phyloP scores from a whole-genome alignment of 2,329 filamentous ascomycete genomes.

The Ceratocystiopsis sp. region DNA sequence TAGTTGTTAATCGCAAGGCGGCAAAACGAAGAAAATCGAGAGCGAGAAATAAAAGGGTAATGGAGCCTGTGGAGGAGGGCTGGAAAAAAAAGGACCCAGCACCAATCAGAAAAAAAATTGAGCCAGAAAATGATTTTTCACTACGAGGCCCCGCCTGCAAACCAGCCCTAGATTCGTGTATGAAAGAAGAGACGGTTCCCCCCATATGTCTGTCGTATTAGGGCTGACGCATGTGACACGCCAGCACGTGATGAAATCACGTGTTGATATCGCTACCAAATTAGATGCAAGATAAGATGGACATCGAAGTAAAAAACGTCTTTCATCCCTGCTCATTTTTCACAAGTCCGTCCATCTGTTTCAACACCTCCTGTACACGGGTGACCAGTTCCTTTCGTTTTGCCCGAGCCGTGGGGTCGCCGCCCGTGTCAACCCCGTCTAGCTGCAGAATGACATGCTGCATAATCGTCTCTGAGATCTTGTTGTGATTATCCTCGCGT shows the following conservation, averaged over 20 bases:
- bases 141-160: too few relatives aligned
- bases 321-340: background rate
- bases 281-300: too few relatives aligned
- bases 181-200: background rate
- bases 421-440: constrained; percentile 59
- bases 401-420: constrained; percentile 44
- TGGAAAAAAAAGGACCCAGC: constrained; percentile 6
- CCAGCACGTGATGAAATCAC: too few relatives aligned
- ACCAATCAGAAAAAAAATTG: constrained; percentile 1
- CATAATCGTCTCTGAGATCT: constrained; percentile 58
- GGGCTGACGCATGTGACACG: too few relatives aligned
- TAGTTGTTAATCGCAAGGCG: constrained; percentile 7
- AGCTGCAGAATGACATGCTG: constrained; percentile 61
- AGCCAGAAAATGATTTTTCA: background rate
- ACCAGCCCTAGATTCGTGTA: too few relatives aligned
- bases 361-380: constrained; percentile 50
- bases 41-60: constrained; percentile 1
- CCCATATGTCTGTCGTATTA: too few relatives aligned
- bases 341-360: constrained; percentile 37
- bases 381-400: constrained; percentile 57
- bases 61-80: constrained; percentile 1
- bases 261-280: too few relatives aligned
- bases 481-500: constrained; percentile 56
- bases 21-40: constrained; percentile 1
- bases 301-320: too few relatives aligned